Conservation (phyloP, 495 filamentous ascomycete species). For the Xylaria scruposa region DNA sequence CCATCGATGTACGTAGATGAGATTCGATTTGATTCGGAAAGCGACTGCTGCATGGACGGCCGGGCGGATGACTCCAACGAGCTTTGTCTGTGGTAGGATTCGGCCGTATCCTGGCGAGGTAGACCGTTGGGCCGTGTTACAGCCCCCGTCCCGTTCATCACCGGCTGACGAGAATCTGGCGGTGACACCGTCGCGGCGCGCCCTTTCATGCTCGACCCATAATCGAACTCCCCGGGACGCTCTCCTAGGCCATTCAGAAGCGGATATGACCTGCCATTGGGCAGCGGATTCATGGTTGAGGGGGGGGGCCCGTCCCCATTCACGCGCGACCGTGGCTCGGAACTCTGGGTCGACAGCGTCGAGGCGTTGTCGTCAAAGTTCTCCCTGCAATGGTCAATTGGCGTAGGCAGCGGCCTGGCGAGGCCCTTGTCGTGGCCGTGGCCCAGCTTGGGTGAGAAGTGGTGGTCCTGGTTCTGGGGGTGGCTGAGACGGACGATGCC, state of each 20-base stretch:
- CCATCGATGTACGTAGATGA: constrained; percentile 42
- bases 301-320: constrained; percentile 46
- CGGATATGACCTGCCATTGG: constrained; percentile 45
- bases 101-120: constrained; percentile 33
- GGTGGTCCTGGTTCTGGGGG: constrained; percentile 38
- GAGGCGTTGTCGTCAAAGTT: constrained; percentile 46
- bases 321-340: constrained; percentile 41
- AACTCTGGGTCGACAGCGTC: constrained; percentile 45
- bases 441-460: constrained; percentile 34
- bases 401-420: constrained; percentile 33
- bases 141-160: constrained; percentile 24
- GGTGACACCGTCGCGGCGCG: constrained; percentile 28
- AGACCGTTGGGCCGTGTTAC: constrained; percentile 24
- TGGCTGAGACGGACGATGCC: constrained; percentile 46
- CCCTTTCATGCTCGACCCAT: constrained; percentile 13
- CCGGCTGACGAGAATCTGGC: constrained; percentile 32
- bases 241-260: constrained; percentile 32
- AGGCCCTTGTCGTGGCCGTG: constrained; percentile 36
- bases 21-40: constrained; percentile 43
- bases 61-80: constrained; percentile 43
- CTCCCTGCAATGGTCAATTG: constrained; percentile 44
- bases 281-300: constrained; percentile 43
- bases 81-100: constrained; percentile 33
- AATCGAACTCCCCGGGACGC: constrained; percentile 20
- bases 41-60: constrained; percentile 42